phyloP scores from a whole-genome alignment of 2,329 filamentous ascomycete genomes.

The Microcera coccophila region DNA sequence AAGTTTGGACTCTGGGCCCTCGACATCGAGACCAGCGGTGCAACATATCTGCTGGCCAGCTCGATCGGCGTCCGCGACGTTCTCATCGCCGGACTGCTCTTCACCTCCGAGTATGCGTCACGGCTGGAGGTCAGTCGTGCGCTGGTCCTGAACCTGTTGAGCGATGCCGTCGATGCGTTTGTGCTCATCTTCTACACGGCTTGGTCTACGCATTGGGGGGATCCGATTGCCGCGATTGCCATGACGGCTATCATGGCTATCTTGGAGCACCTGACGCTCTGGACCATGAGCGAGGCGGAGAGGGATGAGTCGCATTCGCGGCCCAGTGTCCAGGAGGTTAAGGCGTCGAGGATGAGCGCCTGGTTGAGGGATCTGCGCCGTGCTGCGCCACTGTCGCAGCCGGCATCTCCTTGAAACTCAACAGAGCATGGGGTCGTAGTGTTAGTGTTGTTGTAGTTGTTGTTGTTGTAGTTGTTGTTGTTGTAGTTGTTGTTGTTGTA shows the following conservation, averaged over 20 bases:
- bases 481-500: no score
- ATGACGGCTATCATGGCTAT: conserved; percentile 30
- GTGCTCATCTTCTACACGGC: conserved; percentile 34
- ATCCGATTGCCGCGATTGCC: conserved; percentile 27
- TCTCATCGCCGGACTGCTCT: conserved; percentile 28
- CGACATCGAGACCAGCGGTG: conserved; percentile 25
- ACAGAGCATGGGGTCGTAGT: no score
- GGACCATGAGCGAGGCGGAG: conserved; percentile 30
- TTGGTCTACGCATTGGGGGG: conserved; percentile 28
- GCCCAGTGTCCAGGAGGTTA: conserved; percentile 25
- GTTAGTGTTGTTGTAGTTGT: no score
- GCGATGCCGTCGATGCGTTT: conserved; percentile 34
- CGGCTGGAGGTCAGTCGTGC: conserved; percentile 30
- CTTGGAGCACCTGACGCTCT: conserved; percentile 32
- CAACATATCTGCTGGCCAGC: conserved; percentile 29
- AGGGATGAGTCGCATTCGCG: conserved; percentile 5
- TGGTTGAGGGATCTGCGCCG: conserved; percentile 31
- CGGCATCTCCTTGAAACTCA: conserved; percentile 4
- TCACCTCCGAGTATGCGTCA: conserved; percentile 21
- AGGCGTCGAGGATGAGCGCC: conserved; percentile 29
- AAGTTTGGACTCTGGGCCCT: conserved; percentile 29
- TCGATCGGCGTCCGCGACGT: conserved; percentile 32
- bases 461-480: no score
- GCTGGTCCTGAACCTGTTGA: conserved; percentile 29
- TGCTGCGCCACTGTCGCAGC: conserved; percentile 3